Conservation (phyloP, 768 basidiomycete genomes). For the Gyrodon lividus region DNA sequence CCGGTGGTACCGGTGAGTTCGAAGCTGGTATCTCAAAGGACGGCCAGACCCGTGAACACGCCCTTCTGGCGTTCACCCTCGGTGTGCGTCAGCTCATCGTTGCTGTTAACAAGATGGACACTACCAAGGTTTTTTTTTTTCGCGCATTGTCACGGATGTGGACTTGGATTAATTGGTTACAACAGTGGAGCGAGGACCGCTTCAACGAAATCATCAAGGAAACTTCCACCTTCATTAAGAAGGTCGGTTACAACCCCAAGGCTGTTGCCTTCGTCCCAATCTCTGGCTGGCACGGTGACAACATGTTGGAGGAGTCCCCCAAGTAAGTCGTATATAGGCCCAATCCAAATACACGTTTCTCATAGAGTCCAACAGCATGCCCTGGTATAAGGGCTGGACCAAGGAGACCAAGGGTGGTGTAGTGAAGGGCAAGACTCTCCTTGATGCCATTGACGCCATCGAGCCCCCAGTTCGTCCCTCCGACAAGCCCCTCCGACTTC, state of each 20-base stretch:
- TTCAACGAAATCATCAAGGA: conserved; percentile 99
- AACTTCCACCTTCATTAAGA: conserved; percentile 97
- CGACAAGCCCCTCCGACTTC: conserved; percentile 99
- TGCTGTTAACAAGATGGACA: conserved; percentile 99
- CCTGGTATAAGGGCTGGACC: conserved; percentile 99
- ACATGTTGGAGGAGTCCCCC: conserved; percentile 98
- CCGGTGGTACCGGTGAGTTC: conserved; percentile 99
- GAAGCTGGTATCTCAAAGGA: conserved; percentile 99
- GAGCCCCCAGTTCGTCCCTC: conserved; percentile 95
- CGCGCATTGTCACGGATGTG: background rate
- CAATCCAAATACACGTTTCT: conserved; percentile 10
- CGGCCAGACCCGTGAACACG: conserved; percentile 99
- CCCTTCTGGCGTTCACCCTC: conserved; percentile 98
- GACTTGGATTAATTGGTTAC: conserved; percentile 4
- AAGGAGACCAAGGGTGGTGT: conserved; percentile 93
- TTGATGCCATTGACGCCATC: conserved; percentile 99
- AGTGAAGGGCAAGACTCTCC: conserved; percentile 98
- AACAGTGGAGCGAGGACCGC: conserved; percentile 96
- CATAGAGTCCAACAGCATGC: conserved; percentile 62
- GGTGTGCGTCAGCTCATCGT: conserved; percentile 99
- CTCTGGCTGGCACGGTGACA: conserved; percentile 99
- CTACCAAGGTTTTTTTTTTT: conserved; percentile 75
- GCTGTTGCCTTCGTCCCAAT: conserved; percentile 97
- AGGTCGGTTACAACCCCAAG: conserved; percentile 99
- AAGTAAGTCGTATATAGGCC: conserved; percentile 56